These are phyloP conservation scores for Nothophytophthora sp. DNA, from an alignment of 352 stramenopile genomes.

Conservation along the genomic window DNA sequence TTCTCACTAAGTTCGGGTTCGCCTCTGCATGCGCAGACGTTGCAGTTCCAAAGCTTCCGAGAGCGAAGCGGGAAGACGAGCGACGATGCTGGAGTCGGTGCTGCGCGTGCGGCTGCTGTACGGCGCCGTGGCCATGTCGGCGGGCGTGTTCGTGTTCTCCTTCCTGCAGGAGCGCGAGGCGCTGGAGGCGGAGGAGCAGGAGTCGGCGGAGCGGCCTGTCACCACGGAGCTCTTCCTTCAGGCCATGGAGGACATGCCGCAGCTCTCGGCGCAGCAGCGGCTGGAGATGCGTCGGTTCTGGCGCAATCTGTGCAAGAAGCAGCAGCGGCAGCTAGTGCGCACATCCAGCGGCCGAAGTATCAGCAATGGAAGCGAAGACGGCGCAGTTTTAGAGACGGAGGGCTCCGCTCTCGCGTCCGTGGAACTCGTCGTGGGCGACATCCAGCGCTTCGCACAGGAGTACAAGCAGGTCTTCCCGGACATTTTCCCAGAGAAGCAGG, in stretches of 20 bases:
- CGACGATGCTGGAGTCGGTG: conserved; percentile 29
- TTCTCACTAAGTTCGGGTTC: too few relatives aligned
- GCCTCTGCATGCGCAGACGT: too few relatives aligned
- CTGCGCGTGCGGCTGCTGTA: conserved; percentile 64
- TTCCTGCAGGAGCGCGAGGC: conserved; percentile 83
- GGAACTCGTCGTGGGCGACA: conserved; percentile 57
- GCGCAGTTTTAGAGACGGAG: background rate
- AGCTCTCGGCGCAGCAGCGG: conserved; percentile 55
- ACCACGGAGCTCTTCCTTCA: conserved; percentile 62
- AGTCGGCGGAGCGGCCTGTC: conserved; percentile 52
- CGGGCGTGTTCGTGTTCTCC: conserved; percentile 73
- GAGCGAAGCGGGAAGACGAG: background rate
- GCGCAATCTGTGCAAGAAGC: conserved; percentile 67
- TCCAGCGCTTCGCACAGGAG: conserved; percentile 76
- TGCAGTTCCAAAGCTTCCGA: too few relatives aligned
- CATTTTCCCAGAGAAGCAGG: conserved; percentile 72
- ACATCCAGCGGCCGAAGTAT: background rate
- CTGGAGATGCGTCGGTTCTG: conserved; percentile 81
- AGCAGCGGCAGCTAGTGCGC: conserved; percentile 22
- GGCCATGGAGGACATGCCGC: conserved; percentile 56
- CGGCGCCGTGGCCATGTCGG: conserved; percentile 79
- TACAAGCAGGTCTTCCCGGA: conserved; percentile 84
- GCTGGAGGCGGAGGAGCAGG: conserved; percentile 57
- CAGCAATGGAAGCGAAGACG: background rate
- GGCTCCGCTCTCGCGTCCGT: background rate